These are phyloP conservation scores for Vaccinium vitisidaea DNA, from an alignment of 148 eudicot species.

Conservation along the genomic window DNA sequence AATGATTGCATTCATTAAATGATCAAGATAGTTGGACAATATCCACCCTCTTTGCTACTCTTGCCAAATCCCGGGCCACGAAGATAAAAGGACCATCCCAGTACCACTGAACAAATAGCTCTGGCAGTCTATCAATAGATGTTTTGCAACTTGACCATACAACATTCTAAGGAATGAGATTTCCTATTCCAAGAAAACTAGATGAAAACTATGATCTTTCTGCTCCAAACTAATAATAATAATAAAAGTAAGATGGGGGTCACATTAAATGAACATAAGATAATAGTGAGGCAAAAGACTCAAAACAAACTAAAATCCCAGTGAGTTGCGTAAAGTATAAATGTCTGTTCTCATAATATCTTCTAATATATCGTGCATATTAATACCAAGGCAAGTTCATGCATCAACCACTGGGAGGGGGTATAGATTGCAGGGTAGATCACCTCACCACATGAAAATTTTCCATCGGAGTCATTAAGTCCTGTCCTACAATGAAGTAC, in stretches of 20 bases:
- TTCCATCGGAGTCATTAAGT: background rate
- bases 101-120: background rate
- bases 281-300: background rate
- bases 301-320: background rate
- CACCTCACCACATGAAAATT: background rate
- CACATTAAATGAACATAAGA: background rate
- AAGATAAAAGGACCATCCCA: background rate
- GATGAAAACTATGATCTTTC: background rate
- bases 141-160: background rate
- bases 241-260: background rate
- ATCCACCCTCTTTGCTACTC: background rate
- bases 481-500: background rate
- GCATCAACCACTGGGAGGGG: background rate
- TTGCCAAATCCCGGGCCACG: background rate
- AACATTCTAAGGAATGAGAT: background rate
- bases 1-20: background rate
- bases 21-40: background rate
- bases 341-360: background rate
- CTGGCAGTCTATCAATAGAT: background rate
- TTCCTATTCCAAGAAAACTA: background rate
- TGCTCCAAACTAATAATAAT: background rate
- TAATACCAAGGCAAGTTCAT: background rate
- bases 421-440: background rate
- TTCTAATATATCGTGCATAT: background rate
- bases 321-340: background rate